Percentiles rank a stretch among this genome's conserved stretches.
Evolutionary conservation across 441 rosid genomes (phyloP).

Genomic region (Mallotus japonicus): DNA sequence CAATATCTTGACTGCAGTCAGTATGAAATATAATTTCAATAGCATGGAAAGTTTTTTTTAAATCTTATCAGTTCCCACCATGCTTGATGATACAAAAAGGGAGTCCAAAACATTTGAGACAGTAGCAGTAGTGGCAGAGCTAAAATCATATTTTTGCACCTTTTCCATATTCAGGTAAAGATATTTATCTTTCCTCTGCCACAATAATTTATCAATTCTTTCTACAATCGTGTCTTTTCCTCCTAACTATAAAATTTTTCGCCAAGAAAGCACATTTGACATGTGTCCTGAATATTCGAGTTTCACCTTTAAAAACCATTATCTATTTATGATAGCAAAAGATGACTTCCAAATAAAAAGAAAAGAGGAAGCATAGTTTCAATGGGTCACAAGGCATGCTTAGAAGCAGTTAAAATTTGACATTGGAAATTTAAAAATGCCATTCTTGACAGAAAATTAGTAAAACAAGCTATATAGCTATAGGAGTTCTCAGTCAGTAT

Average conservation of each 20-base stretch:
- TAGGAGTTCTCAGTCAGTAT: slow-evolving; percentile 4
- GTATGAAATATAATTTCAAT: too few relatives aligned
- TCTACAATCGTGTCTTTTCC: not conserved
- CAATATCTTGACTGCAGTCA: too few relatives aligned
- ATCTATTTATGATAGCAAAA: not conserved
- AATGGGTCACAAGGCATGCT: not conserved
- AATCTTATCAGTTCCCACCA: not conserved
- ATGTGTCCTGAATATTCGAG: not conserved
- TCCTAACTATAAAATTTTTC: not conserved
- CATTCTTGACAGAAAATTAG: not conserved
- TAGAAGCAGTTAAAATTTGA: not conserved
- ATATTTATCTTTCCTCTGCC: not conserved
- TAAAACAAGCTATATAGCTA: not conserved
- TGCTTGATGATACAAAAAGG: not conserved
- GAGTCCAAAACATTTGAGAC: not conserved
- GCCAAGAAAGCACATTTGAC: not conserved
- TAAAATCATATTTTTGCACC: not conserved
- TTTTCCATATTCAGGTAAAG: not conserved
- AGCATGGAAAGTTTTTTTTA: too few relatives aligned
- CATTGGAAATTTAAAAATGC: not conserved
- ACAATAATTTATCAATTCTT: not conserved
- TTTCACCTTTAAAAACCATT: not conserved
- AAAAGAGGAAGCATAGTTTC: not conserved
- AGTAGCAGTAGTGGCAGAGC: not conserved
- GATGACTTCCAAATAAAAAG: not conserved